Evolutionary conservation across 805 yeast genomes (phyloP).

Genomic region (Schwanniomyces polymorphus): DNA sequence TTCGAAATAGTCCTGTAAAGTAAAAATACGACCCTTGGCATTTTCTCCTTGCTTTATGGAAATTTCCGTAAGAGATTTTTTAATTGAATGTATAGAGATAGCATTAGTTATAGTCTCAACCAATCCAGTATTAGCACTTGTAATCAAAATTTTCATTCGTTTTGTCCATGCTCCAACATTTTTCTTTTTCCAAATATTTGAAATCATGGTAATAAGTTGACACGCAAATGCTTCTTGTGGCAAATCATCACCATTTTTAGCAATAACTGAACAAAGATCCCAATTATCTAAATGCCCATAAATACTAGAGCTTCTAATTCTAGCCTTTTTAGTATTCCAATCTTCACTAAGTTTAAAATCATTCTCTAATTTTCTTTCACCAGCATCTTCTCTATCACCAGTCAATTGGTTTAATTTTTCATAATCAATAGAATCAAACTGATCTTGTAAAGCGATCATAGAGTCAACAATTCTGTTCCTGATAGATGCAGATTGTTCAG

Average conservation of each 20-base stretch:
- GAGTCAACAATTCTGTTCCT: slow-evolving; percentile 27
- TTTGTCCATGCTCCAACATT: slow-evolving; percentile 86
- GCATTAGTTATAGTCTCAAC: slow-evolving; percentile 97
- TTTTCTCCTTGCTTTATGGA: slow-evolving; percentile 67
- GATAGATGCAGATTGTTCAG: slow-evolving; percentile 35
- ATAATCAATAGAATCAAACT: slow-evolving; percentile 38
- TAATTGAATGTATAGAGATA: slow-evolving; percentile 88
- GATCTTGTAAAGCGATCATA: slow-evolving; percentile 38
- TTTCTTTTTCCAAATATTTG: slow-evolving; percentile 76
- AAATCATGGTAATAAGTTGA: slow-evolving; percentile 84
- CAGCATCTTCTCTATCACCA: slow-evolving; percentile 52
- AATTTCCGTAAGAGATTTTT: slow-evolving; percentile 82
- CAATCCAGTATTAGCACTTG: slow-evolving; percentile 86
- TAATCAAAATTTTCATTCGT: slow-evolving; percentile 86
- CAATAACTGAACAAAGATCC: slow-evolving; percentile 95
- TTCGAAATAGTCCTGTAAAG: slow-evolving; percentile 75
- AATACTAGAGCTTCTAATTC: slow-evolving; percentile 76
- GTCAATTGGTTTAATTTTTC: slow-evolving; percentile 47
- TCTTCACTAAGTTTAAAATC: slow-evolving; percentile 94
- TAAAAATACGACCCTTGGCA: slow-evolving; percentile 67
- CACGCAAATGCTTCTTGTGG: slow-evolving; percentile 98
- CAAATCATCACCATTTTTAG: slow-evolving; percentile 92
- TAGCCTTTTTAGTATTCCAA: slow-evolving; percentile 78
- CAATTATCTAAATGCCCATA: slow-evolving; percentile 88
- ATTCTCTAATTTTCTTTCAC: slow-evolving; percentile 88